A percentile compares a stretch with the other conserved stretches of the same genome.
Conservation (phyloP, 305 asterid genomes). For the Rubia peregrina region DNA sequence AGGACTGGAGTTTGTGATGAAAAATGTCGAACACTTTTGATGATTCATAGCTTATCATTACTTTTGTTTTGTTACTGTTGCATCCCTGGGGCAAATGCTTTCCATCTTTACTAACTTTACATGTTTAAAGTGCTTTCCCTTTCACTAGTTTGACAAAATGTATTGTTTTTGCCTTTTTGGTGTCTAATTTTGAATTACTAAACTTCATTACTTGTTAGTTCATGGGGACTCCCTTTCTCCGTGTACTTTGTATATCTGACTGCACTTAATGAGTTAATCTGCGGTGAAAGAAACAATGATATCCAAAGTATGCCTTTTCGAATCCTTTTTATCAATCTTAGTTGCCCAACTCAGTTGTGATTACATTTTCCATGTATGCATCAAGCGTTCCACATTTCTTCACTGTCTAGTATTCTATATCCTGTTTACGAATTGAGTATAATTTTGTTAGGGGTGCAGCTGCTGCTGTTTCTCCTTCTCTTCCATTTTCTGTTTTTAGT, state of each 20-base stretch:
- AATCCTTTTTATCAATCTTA: background rate
- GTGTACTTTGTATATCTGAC: background rate
- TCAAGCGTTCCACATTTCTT: slow-evolving; percentile 1
- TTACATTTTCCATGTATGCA: background rate
- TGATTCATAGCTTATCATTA: background rate
- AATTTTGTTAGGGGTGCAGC: background rate
- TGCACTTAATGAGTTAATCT: background rate
- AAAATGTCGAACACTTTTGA: background rate
- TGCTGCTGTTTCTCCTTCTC: background rate
- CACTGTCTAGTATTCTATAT: background rate
- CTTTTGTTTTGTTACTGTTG: background rate
- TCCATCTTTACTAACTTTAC: background rate
- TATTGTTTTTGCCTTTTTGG: background rate
- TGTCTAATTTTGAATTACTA: background rate
- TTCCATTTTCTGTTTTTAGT: background rate
- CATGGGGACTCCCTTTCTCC: background rate
- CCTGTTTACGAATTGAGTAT: too few species aligned
- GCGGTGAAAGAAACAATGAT: slow-evolving; percentile 4
- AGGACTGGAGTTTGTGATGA: background rate
- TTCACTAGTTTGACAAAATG: slow-evolving; percentile 4
- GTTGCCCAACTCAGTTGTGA: background rate
- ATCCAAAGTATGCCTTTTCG: background rate
- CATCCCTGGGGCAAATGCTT: background rate
- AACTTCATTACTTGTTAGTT: background rate
- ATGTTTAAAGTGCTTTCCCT: background rate